Evolutionary conservation across 2,329 filamentous ascomycete genomes (phyloP).

Genomic region (Zopfia rhizophila): DNA sequence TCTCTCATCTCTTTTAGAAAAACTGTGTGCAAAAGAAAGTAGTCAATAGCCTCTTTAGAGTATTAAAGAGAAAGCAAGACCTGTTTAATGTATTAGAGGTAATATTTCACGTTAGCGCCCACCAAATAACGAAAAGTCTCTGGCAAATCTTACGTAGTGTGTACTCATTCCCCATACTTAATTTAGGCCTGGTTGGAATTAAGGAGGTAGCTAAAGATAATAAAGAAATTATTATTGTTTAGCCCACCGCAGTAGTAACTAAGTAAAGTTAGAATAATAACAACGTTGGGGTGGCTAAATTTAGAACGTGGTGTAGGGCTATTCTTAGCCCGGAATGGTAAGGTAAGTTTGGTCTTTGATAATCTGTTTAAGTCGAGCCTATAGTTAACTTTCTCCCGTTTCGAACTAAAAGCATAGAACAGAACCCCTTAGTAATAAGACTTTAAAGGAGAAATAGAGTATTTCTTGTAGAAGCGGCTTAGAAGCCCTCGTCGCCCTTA

Average conservation of each 20-base stretch:
- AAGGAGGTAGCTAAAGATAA: conserved; percentile 59
- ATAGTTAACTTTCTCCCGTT: conserved; percentile 74
- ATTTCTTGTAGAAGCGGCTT: conserved; percentile 43
- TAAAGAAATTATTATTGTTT: conserved; percentile 59
- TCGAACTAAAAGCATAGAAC: conserved; percentile 63
- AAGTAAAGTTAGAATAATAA: conserved; percentile 72
- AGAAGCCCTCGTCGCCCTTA: conserved; percentile 52
- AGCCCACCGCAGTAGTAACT: conserved; percentile 74
- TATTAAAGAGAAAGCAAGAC: conserved; percentile 66
- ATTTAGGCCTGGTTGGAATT: conserved; percentile 62
- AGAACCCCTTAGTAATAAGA: conserved; percentile 68
- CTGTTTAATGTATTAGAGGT: conserved; percentile 54
- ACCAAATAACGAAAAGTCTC: conserved; percentile 51
- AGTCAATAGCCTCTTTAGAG: conserved; percentile 69
- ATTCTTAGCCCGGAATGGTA: conserved; percentile 75
- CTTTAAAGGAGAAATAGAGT: conserved; percentile 64
- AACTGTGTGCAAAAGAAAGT: conserved; percentile 67
- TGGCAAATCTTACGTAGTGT: conserved; percentile 35
- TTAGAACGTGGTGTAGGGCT: conserved; percentile 70
- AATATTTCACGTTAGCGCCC: conserved; percentile 58
- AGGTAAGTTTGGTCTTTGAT: conserved; percentile 63
- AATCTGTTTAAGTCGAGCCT: conserved; percentile 61
- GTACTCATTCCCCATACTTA: conserved; percentile 65
- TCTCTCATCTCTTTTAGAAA: conserved; percentile 72
- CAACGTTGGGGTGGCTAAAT: conserved; percentile 74